Base-by-base conservation (phyloP, 192 early-diverging fungal species). In the Chytriomyces sp. region DNA sequence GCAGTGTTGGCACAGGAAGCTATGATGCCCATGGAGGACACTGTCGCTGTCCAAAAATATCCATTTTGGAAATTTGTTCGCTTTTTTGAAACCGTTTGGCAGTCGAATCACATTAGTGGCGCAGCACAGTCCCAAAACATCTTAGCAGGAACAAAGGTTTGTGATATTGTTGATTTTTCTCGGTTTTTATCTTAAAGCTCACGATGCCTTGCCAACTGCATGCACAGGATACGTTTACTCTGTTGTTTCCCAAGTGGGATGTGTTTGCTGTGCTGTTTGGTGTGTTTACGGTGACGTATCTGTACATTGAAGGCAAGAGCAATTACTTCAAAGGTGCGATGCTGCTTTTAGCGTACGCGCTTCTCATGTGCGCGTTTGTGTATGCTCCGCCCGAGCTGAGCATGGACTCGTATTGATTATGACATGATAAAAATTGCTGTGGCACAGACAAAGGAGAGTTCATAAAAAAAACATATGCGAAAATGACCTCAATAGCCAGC, bases 271-370 rank as follows among this genome's bases (percentile, higher is more conserved):
- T 87, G 74, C 28, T 92, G 75, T 84, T 92, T 67, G 79, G 84
- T 60, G 84, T 85, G 53, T 89, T 91, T 46, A 69, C 86, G 73
- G 86, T 96, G 62, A 95, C 94, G 10, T 97, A 97, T 76, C 92
- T 96, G 18, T 97, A 96, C 82, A 92, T 93, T 69, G 97, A 99
- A 82, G 96, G 96, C 77, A 97, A 94, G 82, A 86, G 90, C 61
- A 97, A 99, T 84, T 97, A 99, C 85, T 99, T 99, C 81, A 97
- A 99, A 84, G 97, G 96, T 18, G 84, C 90, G 5, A 95, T 98
- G 63, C 83, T 98, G 70, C 88, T 96, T 47, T 79, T 97, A 45
- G 92, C 91, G 53, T 98, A 98, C 81, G 82, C 82, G 61, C 91
- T 97, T 10, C 86, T 97, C 75, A 87, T 96, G 79, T 87, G 88